phyloP scores from a whole-genome alignment of 257 asterid genomes.

The Oldenlandia corymbosa region DNA sequence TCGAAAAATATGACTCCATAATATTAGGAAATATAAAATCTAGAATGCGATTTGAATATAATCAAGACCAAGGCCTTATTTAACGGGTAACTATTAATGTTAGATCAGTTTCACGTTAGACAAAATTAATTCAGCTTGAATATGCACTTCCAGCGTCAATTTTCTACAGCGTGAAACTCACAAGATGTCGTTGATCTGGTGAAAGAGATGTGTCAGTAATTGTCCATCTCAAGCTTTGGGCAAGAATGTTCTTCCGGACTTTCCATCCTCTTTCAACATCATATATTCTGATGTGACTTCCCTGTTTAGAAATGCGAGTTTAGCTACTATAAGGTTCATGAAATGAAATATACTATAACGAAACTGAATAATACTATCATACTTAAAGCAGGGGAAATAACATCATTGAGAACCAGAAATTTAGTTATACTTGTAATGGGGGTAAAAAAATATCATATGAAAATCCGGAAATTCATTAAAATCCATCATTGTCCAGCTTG shows the following conservation, averaged over 20 bases:
- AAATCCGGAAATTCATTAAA: background rate
- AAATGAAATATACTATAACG: background rate
- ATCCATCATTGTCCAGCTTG: background rate
- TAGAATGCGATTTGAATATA: background rate
- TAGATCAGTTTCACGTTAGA: background rate
- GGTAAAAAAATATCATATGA: background rate
- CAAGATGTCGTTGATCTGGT: constrained; percentile 67
- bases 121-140: background rate
- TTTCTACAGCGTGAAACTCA: constrained; percentile 32
- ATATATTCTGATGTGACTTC: constrained; percentile 77
- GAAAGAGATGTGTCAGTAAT: constrained; percentile 81
- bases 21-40: background rate
- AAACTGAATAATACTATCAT: background rate
- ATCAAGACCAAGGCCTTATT: background rate
- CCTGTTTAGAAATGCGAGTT: constrained; percentile 38
- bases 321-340: background rate
- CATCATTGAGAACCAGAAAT: no score
- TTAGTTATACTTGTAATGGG: no score
- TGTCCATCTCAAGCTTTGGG: constrained; percentile 86
- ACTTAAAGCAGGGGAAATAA: background rate
- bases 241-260: constrained; percentile 69
- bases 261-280: constrained; percentile 84
- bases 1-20: background rate
- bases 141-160: background rate
- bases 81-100: background rate